Evolutionary conservation across 2,329 filamentous ascomycete genomes (phyloP), one percentile per base, ranked within the genome.

Genomic region (Leptographium flavum): DNA sequence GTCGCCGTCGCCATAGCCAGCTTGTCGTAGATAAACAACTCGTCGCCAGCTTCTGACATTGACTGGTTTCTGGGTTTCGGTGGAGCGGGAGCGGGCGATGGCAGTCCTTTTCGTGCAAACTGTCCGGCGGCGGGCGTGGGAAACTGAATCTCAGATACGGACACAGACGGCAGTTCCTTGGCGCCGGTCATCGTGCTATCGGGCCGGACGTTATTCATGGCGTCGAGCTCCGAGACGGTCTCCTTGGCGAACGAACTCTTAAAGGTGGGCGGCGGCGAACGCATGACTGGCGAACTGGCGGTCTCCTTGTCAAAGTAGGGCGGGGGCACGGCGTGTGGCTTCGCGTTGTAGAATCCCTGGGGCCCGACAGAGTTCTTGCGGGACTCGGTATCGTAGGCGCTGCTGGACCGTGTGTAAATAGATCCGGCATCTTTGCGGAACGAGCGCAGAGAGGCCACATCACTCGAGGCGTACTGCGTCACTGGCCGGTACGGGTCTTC

Each of bases 401-500:
- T 64, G 3, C 55, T 64, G 3, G 63, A 65, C 43, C 60, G 61
- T 17, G 67, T 69, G 56, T 69, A 69, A 36, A 67, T 54, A 0
- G 72, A 71, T 3, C 68, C 65, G n/a, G 59, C 56, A 32, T 69
- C 63, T 56, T 51, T 56, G 56, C 58, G 63, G 53, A 69, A 65
- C 7, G 76, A 79, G 42, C 70, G 67, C 49, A 79, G 58, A 11
- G 76, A 81, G 15, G 62, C 69, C 43, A 63, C 65, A 47, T 81
- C 77, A 53, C 70, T 75, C 42, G 61, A 62, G 47, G 76, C 64
- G 57, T 83, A 81, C 30, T 69, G 61, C 22, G 64, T 62, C 22
- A 80, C 68, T 1, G 71, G 71, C 42, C 86, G 78, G 63, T 95
- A 96, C 31, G 87, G 90, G 60, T 95, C 90, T 55, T 93, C 83